These are phyloP conservation scores for Physcomitrellopsis africana DNA, from an alignment of 225 moss, liverwort and hornwort genomes.

Conservation along the genomic window DNA sequence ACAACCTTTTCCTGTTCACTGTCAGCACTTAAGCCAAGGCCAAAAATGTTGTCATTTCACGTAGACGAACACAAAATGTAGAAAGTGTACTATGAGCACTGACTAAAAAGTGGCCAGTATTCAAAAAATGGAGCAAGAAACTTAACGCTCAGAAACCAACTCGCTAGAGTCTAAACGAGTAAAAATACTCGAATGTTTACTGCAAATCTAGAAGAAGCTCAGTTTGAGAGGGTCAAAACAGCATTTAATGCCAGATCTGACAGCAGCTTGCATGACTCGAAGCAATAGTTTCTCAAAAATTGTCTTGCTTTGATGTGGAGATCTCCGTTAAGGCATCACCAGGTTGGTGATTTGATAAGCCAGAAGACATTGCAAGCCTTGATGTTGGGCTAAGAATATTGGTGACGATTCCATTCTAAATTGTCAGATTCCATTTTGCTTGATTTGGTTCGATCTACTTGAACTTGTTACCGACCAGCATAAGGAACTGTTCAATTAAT, in stretches of 20 bases:
- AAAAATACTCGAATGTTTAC: constrained; percentile 15
- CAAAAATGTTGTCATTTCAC: constrained; percentile 38
- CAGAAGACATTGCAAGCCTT: constrained; percentile 40
- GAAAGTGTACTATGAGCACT: constrained; percentile 5
- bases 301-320: constrained; percentile 39
- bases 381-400: constrained; percentile 47
- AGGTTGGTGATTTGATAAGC: constrained; percentile 48
- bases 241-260: constrained; percentile 23
- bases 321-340: constrained; percentile 38
- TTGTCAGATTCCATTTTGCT: constrained; percentile 18
- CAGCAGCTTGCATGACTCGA: neutral
- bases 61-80: constrained; percentile 13
- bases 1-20: constrained; percentile 25
- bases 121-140: constrained; percentile 27
- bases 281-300: constrained; percentile 29
- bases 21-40: constrained; percentile 20
- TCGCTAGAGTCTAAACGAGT: constrained; percentile 7
- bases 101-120: constrained; percentile 2
- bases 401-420: constrained; percentile 30
- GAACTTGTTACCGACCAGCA: constrained; percentile 30
- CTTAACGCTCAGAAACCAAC: constrained; percentile 27
- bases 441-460: constrained; percentile 27
- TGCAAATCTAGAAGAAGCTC: neutral
- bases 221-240: constrained; percentile 36
- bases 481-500: constrained; percentile 29